Conservation (phyloP, 306 rosid genomes). For the Castanea crenata region DNA sequence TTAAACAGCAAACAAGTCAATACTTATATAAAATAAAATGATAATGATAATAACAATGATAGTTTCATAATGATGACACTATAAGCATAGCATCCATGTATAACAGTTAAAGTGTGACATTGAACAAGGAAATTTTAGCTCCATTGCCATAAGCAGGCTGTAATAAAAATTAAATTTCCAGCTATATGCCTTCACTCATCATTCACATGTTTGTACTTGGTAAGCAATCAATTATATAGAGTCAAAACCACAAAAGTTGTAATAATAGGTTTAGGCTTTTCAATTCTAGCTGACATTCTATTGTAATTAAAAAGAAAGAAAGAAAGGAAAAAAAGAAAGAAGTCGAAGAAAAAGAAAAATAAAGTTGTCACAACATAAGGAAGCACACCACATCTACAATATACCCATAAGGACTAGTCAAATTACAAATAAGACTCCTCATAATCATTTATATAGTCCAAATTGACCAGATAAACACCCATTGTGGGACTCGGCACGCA, state of each 20-base stretch:
- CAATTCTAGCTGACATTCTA: not conserved
- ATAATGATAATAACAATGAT: not conserved
- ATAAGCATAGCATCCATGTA: not conserved
- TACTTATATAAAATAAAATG: not conserved
- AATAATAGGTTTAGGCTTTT: not conserved
- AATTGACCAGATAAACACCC: too few relatives aligned
- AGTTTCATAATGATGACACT: not conserved
- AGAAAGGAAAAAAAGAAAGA: not conserved
- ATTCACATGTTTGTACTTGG: not conserved
- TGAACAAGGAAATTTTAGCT: not conserved
- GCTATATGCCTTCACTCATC: not conserved
- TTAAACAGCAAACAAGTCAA: conserved; percentile 18
- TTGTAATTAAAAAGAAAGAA: not conserved
- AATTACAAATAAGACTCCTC: too few relatives aligned
- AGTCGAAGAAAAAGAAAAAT: not conserved
- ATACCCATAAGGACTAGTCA: too few relatives aligned
- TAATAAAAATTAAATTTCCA: not conserved
- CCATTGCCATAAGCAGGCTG: not conserved
- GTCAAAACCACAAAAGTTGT: not conserved
- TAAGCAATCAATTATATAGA: not conserved
- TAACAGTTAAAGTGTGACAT: not conserved
- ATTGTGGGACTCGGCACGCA: too few relatives aligned
- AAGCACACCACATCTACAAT: too few relatives aligned
- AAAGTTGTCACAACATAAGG: not conserved
- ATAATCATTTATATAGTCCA: too few relatives aligned